Evolutionary conservation across 2,329 filamentous ascomycete genomes (phyloP), one percentile per base, ranked within the genome.

Genomic region (Colletotrichum navitas): DNA sequence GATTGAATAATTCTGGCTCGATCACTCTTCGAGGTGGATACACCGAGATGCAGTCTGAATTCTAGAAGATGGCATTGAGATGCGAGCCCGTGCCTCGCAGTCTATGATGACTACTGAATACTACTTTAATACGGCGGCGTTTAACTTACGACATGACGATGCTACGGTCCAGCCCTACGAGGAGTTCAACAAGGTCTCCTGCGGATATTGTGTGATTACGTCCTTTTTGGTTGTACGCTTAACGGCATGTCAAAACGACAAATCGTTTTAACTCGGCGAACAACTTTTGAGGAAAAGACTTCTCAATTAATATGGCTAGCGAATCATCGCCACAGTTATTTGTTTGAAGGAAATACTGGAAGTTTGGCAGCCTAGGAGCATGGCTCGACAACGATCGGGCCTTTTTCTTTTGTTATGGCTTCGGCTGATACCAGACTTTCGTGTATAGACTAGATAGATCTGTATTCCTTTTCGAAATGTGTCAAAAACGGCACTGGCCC

Each of bases 1-100:
- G 74, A 74, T 76, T 75, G 67, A 68, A 71, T 61, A 63, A 69
- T 71, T 75, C 74, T 76, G 72, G 74, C 74, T 76, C 65, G 73
- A 74, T 74, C 59, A 49, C 71, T 60, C 54, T 45, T 63, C 41
- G 41, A 41, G 62, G 71, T 71, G 73, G 60, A 68, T 68, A 60
- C 67, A 43, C 64, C 68, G 67, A 51, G 66, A 66, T 66, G 63
- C 51, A 45, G 60, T 73, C 72, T 51, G 39, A 66, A 72, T 60
- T 51, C 58, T 29, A 45, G 34, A 45, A 59, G 51, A 39, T 45
- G 67, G 70, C 62, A 56, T 72, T 52, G 41, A 55, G 56, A 72
- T 43, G 47, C 59, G 69, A 68, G 69, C 59, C 45, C 16, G 60
- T 69, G 32, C 47, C 63, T 71, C 66, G 55, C 45, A 47, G 55